Evolutionary conservation across 2,329 filamentous ascomycete genomes (phyloP).

Genomic region (Stachybotrys elegans): DNA sequence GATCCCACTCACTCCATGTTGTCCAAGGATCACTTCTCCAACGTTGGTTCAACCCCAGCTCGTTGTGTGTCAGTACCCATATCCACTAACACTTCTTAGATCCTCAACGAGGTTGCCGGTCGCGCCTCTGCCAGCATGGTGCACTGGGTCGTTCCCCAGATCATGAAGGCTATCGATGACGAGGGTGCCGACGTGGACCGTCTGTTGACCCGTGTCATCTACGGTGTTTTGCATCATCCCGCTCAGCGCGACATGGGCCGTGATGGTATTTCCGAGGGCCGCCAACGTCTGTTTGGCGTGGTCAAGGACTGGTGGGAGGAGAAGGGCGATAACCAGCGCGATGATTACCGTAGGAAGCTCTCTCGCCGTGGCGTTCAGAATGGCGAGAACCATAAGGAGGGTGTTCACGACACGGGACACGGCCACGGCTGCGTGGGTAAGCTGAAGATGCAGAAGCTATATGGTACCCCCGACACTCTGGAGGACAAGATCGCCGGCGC

Average conservation of each 20-base stretch:
- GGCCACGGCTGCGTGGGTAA: slow-evolving; percentile 79
- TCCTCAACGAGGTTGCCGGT: slow-evolving; percentile 84
- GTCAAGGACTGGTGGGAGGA: slow-evolving; percentile 79
- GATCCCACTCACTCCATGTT: slow-evolving; percentile 95
- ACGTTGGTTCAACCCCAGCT: slow-evolving; percentile 56
- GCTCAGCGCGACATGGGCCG: slow-evolving; percentile 66
- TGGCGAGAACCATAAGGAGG: slow-evolving; percentile 81
- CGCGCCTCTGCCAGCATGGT: slow-evolving; percentile 74
- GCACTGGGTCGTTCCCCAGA: slow-evolving; percentile 80
- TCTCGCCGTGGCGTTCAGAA: slow-evolving; percentile 71
- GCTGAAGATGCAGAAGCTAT: slow-evolving; percentile 70
- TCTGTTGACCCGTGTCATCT: slow-evolving; percentile 70
- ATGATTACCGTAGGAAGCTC: slow-evolving; percentile 68
- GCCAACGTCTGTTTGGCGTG: slow-evolving; percentile 70
- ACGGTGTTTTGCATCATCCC: slow-evolving; percentile 83
- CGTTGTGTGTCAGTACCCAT: neutral
- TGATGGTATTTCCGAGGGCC: slow-evolving; percentile 68
- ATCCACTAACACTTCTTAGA: slow-evolving; percentile 27
- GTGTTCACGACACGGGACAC: slow-evolving; percentile 76
- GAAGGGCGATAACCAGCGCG: slow-evolving; percentile 56
- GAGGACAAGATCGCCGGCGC: slow-evolving; percentile 53
- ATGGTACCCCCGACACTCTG: slow-evolving; percentile 40
- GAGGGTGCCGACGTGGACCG: slow-evolving; percentile 63
- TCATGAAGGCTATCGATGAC: slow-evolving; percentile 85
- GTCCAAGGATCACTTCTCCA: slow-evolving; percentile 92